phyloP scores from a whole-genome alignment of 2,329 filamentous ascomycete species.

The Ascomycota sp. region DNA sequence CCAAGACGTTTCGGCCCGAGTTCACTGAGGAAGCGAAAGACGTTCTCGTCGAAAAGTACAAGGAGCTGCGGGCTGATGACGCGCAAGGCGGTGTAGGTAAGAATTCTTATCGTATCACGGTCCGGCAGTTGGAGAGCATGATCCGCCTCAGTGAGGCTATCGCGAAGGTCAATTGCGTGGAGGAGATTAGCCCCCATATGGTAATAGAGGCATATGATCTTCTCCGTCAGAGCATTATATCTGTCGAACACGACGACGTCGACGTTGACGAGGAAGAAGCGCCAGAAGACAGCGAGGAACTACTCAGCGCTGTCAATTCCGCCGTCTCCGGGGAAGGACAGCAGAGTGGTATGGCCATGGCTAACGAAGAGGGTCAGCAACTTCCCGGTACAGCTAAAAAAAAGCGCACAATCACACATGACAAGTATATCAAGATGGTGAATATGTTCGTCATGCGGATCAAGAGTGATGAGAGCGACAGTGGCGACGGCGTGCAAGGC shows the following conservation, averaged over 20 bases:
- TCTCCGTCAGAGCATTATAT: slow-evolving; percentile 85
- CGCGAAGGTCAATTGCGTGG: slow-evolving; percentile 89
- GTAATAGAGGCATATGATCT: slow-evolving; percentile 85
- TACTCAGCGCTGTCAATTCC: slow-evolving; percentile 18
- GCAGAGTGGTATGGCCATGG: slow-evolving; percentile 24
- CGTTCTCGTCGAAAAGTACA: slow-evolving; percentile 79
- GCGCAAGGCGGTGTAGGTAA: slow-evolving; percentile 82
- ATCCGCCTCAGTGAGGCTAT: slow-evolving; percentile 96
- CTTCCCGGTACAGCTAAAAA: slow-evolving; percentile 21
- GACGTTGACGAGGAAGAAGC: slow-evolving; percentile 49
- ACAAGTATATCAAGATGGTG: slow-evolving; percentile 82
- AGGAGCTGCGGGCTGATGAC: slow-evolving; percentile 83
- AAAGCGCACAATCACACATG: slow-evolving; percentile 82
- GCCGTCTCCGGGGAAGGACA: slow-evolving; percentile 21
- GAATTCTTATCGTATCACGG: slow-evolving; percentile 94
- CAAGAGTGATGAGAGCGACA: slow-evolving; percentile 57
- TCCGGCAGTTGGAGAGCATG: slow-evolving; percentile 86
- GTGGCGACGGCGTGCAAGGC: slow-evolving; percentile 67
- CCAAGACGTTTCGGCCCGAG: slow-evolving; percentile 78
- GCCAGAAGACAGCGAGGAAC: slow-evolving; percentile 23
- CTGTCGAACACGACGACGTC: slow-evolving; percentile 91
- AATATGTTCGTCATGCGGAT: slow-evolving; percentile 69
- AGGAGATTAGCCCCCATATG: slow-evolving; percentile 67
- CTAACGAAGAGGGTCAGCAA: slow-evolving; percentile 14
- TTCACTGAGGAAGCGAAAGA: slow-evolving; percentile 77